phyloP scores from a whole-genome alignment of 2,329 filamentous ascomycete species.

The Clarireedia monteithiana region DNA sequence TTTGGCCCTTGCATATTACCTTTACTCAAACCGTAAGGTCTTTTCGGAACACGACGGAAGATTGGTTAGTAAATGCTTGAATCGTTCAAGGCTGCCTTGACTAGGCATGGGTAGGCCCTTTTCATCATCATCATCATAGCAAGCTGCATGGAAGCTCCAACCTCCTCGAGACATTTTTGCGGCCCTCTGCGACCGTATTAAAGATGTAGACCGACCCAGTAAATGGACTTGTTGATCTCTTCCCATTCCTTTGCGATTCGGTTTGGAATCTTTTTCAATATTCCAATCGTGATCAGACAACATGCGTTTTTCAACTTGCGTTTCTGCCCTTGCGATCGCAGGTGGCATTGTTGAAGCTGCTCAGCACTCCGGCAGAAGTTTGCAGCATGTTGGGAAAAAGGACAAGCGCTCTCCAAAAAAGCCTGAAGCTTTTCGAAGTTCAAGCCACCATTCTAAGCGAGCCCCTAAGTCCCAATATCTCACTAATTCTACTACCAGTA shows the following conservation, averaged over 20 bases:
- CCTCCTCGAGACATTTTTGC: background rate
- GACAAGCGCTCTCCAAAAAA: background rate
- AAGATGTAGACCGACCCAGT: background rate
- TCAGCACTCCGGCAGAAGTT: constrained; percentile 6
- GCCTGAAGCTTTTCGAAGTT: background rate
- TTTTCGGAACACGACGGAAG: background rate
- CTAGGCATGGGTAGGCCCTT: background rate
- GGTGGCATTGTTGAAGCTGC: constrained; percentile 5
- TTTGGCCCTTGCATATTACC: background rate
- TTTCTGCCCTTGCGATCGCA: constrained; percentile 8
- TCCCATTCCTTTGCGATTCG: background rate
- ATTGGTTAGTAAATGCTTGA: background rate
- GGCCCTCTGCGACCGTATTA: background rate
- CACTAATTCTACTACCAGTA: constrained; percentile 8
- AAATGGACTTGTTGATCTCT: background rate
- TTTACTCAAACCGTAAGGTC: background rate
- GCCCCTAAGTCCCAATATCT: background rate
- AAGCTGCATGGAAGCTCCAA: background rate
- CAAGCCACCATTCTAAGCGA: background rate
- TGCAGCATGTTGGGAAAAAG: constrained; percentile 7
- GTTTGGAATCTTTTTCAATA: background rate
- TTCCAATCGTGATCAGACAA: constrained; percentile 2
- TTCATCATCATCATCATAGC: background rate
- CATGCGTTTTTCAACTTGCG: constrained; percentile 9
- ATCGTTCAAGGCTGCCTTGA: background rate